Evolutionary conservation across 225 moss, liverwort and hornwort species (phyloP), one percentile per base, ranked within the genome.

Genomic region (Thuidium tamariscinum): DNA sequence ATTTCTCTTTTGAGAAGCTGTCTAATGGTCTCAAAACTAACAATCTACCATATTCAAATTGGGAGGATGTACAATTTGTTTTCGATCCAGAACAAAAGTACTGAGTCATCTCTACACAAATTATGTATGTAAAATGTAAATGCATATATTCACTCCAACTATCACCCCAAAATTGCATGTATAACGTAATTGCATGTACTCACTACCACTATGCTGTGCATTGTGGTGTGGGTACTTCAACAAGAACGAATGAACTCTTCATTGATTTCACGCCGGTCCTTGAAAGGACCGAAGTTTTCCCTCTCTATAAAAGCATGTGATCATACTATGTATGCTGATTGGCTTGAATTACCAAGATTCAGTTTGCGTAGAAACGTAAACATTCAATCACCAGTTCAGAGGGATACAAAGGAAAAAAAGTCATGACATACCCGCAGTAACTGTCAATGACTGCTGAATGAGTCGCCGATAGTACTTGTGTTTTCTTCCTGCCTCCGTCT

Each of bases 401-500:
- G 42, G 36, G 26, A 79, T 83, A 29, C n/a, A 52, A 66, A 77
- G 46, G 42, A 17, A n/a, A 57, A 56, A 90, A 86, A 65, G 67
- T 48, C 59, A 75, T 39, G 66, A 75, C 86, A 87, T 89, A 99
- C 99, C 97, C 85, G 97, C 96, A 87, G 96, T 94, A 59, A 99
- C 90, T 85, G 99, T 95, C 67, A 99, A 90, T 55, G 99, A 93
- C 68, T 95, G 94, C 88, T 95, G 94, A 84, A 99, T 88, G 85
- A 97, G 92, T 86, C 95, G 95, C 63, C 95, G 95, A 75, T 97
- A 97, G 52, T 95, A 92, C 91, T 97, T 99, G 49, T 95, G 92
- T 86, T 89, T 97, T 94, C 95, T 94, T 74, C 99, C 97, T 63
- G 94, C 88, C 89, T 99, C 99, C 63, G 99, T 99, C 85, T 99